phyloP scores from a whole-genome alignment of 495 filamentous ascomycete genomes.

The Xanthoparmelia taractica region DNA sequence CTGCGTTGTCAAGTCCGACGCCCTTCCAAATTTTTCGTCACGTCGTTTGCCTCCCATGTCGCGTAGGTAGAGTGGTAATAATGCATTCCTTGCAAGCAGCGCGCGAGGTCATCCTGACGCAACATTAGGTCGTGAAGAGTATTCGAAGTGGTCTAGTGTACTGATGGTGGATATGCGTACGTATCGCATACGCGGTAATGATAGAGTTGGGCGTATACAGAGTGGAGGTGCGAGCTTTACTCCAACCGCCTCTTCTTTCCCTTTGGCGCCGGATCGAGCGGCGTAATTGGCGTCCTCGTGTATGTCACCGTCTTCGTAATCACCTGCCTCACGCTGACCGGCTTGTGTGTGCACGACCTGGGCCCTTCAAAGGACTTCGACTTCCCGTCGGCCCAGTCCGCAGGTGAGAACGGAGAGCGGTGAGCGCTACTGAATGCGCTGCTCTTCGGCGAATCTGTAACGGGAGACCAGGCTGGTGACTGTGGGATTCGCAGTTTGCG shows the following conservation, averaged over 20 bases:
- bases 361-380: constrained; percentile 32
- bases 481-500: constrained; percentile 40
- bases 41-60: constrained; percentile 22
- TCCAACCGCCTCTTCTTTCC: constrained; percentile 27
- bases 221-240: constrained; percentile 10
- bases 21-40: constrained; percentile 16
- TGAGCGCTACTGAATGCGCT: constrained; percentile 18
- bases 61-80: neutral
- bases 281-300: constrained; percentile 24
- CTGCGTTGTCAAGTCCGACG: neutral
- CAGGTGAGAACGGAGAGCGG: constrained; percentile 33
- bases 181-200: neutral
- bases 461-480: constrained; percentile 26
- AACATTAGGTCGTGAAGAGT: constrained; percentile 16
- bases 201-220: constrained; percentile 9
- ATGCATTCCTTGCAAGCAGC: neutral
- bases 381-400: constrained; percentile 32
- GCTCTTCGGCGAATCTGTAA: constrained; percentile 27
- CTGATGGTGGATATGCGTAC: neutral
- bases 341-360: constrained; percentile 24
- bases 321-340: constrained; percentile 43
- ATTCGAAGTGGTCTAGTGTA: neutral
- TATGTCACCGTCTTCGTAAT: constrained; percentile 43
- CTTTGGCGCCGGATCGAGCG: constrained; percentile 28
- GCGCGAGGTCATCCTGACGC: neutral